A percentile compares a stretch with the other conserved stretches of the same genome.
Evolutionary conservation across 1,284 basidiomycete genomes (phyloP).

Genomic region (Apiotrichum akiyoshidainum): DNA sequence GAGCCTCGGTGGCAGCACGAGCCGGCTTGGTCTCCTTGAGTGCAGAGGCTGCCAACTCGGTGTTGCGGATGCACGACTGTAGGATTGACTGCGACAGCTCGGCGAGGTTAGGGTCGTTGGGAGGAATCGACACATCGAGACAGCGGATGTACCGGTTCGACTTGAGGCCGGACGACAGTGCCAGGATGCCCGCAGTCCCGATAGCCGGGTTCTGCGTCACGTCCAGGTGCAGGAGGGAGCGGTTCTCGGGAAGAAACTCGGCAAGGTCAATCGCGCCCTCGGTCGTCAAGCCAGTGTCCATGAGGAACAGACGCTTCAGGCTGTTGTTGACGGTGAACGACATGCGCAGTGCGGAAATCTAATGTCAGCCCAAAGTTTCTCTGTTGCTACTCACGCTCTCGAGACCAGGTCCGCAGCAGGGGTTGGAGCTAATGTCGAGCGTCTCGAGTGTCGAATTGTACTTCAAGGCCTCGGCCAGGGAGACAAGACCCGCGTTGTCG

Average conservation of each 20-base stretch:
- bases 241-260: conserved; percentile 90
- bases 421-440: conserved; percentile 87
- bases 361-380: neutral
- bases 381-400: conserved; percentile 70
- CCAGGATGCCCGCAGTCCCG: conserved; percentile 88
- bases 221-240: conserved; percentile 81
- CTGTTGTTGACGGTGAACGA: conserved; percentile 91
- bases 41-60: conserved; percentile 58
- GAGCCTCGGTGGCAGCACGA: conserved; percentile 36
- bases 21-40: conserved; percentile 16
- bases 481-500: conserved; percentile 73
- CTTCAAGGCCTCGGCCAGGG: conserved; percentile 90
- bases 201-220: conserved; percentile 70
- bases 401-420: conserved; percentile 79
- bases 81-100: conserved; percentile 52
- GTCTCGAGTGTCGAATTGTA: conserved; percentile 93
- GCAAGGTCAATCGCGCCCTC: conserved; percentile 90
- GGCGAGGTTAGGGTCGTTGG: conserved; percentile 84
- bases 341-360: conserved; percentile 84
- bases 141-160: conserved; percentile 81
- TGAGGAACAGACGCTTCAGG: conserved; percentile 87
- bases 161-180: conserved; percentile 78
- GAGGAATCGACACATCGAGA: conserved; percentile 86
- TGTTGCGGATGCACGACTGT: conserved; percentile 79
- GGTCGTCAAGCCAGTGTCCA: conserved; percentile 74